These are phyloP conservation scores for Bromus sterilis DNA, from an alignment of 176 grass and related monocot genomes.

Conservation along the genomic window DNA sequence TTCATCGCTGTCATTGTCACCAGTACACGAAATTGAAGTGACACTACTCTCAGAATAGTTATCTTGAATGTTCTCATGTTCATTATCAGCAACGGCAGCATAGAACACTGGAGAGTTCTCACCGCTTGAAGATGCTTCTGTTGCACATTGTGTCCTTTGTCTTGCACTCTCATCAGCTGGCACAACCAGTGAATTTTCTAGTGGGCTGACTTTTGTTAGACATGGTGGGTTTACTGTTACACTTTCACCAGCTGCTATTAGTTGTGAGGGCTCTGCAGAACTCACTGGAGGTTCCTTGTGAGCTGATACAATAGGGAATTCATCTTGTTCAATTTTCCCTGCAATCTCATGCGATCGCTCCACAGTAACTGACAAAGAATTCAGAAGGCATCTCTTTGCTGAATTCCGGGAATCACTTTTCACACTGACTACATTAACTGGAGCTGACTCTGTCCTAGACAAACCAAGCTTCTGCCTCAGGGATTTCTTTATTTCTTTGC, in stretches of 20 bases:
- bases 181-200: background rate
- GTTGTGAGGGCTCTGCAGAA: background rate
- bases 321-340: constrained; percentile 32
- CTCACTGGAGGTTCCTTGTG: constrained; percentile 11
- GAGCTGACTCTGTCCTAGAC: constrained; percentile 56
- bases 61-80: constrained; percentile 37
- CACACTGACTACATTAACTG: constrained; percentile 17
- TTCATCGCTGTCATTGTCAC: constrained; percentile 49
- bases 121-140: constrained; percentile 40
- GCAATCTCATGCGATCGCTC: constrained; percentile 15
- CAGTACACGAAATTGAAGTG: constrained; percentile 63
- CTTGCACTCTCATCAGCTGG: background rate
- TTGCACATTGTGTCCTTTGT: constrained; percentile 14
- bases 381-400: constrained; percentile 53
- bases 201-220: background rate
- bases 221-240: background rate
- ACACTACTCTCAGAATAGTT: constrained; percentile 68
- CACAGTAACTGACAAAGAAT: constrained; percentile 29
- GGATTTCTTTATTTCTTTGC: constrained; percentile 44
- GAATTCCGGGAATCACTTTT: constrained; percentile 22
- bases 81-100: constrained; percentile 28
- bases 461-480: constrained; percentile 48
- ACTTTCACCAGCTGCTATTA: constrained; percentile 11
- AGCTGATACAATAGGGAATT: constrained; percentile 21
- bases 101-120: constrained; percentile 55